Percentiles rank a stretch among this genome's conserved stretches.
phyloP scores from a whole-genome alignment of 495 filamentous ascomycete species.

The Aspergillus haitiensis region DNA sequence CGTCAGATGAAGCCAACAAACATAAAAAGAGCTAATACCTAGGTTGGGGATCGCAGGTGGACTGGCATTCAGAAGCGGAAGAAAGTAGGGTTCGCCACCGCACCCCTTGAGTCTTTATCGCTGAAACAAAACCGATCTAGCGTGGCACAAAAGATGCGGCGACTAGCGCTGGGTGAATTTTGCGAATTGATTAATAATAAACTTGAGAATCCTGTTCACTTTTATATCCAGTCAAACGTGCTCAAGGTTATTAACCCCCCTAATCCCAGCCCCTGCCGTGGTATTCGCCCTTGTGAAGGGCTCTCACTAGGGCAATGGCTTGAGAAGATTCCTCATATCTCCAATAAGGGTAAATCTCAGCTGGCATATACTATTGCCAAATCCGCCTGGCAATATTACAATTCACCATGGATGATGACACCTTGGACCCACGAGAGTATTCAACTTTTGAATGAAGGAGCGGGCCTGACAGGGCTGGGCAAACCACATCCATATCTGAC shows the following conservation, averaged over 20 bases:
- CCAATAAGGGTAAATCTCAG: slow-evolving; percentile 14
- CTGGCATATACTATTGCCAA: slow-evolving; percentile 24
- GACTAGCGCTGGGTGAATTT: slow-evolving; percentile 5
- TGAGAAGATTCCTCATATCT: slow-evolving; percentile 16
- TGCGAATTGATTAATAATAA: slow-evolving; percentile 2
- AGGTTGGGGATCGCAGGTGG: neutral
- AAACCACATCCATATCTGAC: slow-evolving; percentile 6
- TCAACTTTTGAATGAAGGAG: slow-evolving; percentile 6
- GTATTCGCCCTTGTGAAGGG: neutral
- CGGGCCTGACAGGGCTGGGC: neutral
- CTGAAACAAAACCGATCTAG: neutral
- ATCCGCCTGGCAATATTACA: slow-evolving; percentile 27
- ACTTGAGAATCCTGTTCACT: neutral
- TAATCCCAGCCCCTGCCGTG: neutral
- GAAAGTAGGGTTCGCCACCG: neutral
- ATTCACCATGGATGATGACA: slow-evolving; percentile 22
- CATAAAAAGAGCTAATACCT: neutral
- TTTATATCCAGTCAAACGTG: slow-evolving; percentile 8
- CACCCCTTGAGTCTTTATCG: neutral
- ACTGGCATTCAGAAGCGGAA: neutral
- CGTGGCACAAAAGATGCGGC: neutral
- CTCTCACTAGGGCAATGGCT: slow-evolving; percentile 7
- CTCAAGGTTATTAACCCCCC: neutral
- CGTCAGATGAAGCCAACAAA: neutral
- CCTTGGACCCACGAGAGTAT: slow-evolving; percentile 25